Evolutionary conservation across 2,329 filamentous ascomycete genomes (phyloP).

Genomic region (Aspergillus nomiae): DNA sequence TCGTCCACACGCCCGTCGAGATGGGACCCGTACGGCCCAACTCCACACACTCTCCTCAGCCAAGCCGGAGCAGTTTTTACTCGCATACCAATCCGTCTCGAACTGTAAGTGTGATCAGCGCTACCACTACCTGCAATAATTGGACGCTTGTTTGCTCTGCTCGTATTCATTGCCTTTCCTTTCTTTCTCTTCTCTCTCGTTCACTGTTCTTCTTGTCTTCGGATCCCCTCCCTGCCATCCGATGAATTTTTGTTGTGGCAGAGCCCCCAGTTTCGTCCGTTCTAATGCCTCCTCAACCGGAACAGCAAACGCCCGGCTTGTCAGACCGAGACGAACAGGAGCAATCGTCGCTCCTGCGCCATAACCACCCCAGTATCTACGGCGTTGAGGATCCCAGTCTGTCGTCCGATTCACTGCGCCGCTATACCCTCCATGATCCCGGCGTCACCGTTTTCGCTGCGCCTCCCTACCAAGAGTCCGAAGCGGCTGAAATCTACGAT

Average conservation of each 20-base stretch:
- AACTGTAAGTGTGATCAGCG: slow-evolving; percentile 3
- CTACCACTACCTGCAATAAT: background rate
- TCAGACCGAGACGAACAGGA: slow-evolving; percentile 21
- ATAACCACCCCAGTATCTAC: slow-evolving; percentile 45
- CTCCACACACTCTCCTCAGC: slow-evolving; percentile 5
- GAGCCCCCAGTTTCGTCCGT: background rate
- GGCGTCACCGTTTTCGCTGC: slow-evolving; percentile 59
- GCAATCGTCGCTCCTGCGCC: slow-evolving; percentile 28
- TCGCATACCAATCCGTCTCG: slow-evolving; percentile 5
- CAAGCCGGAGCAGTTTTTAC: slow-evolving; percentile 13
- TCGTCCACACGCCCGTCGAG: background rate
- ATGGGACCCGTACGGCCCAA: slow-evolving; percentile 4
- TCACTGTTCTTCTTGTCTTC: background rate
- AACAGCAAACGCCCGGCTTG: slow-evolving; percentile 11
- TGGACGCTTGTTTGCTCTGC: background rate
- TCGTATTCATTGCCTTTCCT: background rate
- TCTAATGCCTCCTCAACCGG: slow-evolving; percentile 3
- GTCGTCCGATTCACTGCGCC: slow-evolving; percentile 33
- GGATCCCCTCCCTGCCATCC: too few relatives aligned
- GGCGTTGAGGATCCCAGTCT: slow-evolving; percentile 51
- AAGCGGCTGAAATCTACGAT: slow-evolving; percentile 46
- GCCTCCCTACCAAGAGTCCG: slow-evolving; percentile 59
- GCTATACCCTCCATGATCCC: slow-evolving; percentile 40
- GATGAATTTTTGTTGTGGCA: background rate
- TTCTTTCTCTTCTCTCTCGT: too few relatives aligned